A percentile compares a stretch with the other conserved stretches of the same genome.
Conservation (phyloP, 371 early-diverging fungal species). For the Mucor circinelloides region DNA sequence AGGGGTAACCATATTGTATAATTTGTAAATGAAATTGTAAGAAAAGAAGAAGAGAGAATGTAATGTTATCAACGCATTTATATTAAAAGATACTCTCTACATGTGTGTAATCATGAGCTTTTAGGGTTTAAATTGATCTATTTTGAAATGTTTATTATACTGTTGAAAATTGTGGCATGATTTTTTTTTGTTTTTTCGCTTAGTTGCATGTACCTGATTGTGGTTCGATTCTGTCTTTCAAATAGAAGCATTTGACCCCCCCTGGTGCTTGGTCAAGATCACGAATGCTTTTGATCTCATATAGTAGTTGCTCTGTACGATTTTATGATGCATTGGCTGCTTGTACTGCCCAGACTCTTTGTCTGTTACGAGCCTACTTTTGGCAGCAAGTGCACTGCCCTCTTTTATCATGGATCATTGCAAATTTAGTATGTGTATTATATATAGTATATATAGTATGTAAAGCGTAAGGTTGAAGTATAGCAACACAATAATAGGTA, state of each 20-base stretch:
- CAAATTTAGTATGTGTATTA: not conserved
- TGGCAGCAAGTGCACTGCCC: not conserved
- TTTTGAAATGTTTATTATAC: not conserved
- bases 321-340: not conserved
- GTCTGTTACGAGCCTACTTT: not conserved
- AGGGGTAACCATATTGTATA: constrained; percentile 18
- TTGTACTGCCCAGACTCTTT: not conserved
- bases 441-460: not conserved
- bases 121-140: not conserved
- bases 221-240: constrained; percentile 1
- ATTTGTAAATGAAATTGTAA: not conserved
- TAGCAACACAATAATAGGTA: not conserved
- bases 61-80: not conserved
- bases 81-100: not conserved
- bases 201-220: not conserved
- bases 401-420: not conserved
- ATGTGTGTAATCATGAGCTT: not conserved
- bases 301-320: not conserved
- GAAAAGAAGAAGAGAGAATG: constrained; percentile 10
- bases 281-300: not conserved
- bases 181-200: not conserved
- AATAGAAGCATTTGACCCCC: not conserved
- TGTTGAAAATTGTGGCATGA: constrained; percentile 1
- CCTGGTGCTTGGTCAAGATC: constrained; percentile 32
- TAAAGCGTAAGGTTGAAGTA: not conserved